phyloP scores from a whole-genome alignment of 1,284 basidiomycete genomes.

The Microbotryum saponariae region DNA sequence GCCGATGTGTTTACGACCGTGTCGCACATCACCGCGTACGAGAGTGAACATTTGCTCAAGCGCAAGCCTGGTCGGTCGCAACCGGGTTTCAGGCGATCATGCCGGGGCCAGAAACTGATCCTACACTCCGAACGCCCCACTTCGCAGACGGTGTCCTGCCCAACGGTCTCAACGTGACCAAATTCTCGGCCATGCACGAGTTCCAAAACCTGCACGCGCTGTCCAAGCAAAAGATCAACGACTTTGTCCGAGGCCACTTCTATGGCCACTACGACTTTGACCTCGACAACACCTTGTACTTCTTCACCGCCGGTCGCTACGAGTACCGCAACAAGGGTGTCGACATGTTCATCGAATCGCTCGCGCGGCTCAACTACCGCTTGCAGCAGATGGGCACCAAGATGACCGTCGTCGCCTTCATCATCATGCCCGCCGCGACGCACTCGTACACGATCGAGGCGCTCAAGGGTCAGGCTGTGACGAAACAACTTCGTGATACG shows the following conservation, averaged over 20 bases:
- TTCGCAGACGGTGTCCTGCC: conserved; percentile 82
- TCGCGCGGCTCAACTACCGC: conserved; percentile 84
- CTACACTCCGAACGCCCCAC: background rate
- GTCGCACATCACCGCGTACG: conserved; percentile 94
- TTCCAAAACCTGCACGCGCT: conserved; percentile 90
- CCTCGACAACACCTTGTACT: conserved; percentile 88
- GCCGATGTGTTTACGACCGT: conserved; percentile 98
- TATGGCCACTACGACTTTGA: conserved; percentile 71
- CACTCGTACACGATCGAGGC: conserved; percentile 97
- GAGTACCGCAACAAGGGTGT: conserved; percentile 99
- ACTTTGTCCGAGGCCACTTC: conserved; percentile 94
- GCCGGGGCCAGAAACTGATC: background rate
- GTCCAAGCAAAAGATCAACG: conserved; percentile 92
- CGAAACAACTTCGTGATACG: conserved; percentile 89
- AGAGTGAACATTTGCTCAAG: conserved; percentile 91
- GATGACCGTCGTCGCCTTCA: conserved; percentile 88
- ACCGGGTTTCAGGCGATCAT: too few species aligned
- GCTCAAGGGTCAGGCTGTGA: conserved; percentile 95
- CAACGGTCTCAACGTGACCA: conserved; percentile 95
- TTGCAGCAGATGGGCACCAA: conserved; percentile 72
- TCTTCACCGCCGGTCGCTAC: conserved; percentile 98
- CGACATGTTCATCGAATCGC: conserved; percentile 97
- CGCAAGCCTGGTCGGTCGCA: conserved; percentile 61
- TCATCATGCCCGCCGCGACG: conserved; percentile 95
- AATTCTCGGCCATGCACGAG: conserved; percentile 89